These are phyloP conservation scores for Osmozyma mogii DNA, from an alignment of 805 yeast species.

Conservation along the genomic window DNA sequence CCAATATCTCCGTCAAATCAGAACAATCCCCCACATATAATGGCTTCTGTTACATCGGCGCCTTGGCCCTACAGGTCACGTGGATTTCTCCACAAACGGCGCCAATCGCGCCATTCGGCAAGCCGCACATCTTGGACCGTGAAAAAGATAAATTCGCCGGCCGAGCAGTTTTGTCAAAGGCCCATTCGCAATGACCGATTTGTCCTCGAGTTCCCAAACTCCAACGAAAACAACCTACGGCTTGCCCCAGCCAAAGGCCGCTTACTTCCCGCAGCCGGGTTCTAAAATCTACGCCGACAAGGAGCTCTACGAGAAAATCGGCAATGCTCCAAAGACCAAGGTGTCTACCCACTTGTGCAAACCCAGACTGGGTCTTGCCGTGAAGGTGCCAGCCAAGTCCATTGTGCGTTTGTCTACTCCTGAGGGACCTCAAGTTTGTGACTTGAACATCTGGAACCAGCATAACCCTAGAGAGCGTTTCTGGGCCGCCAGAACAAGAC, in stretches of 20 bases:
- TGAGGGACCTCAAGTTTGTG: constrained; percentile 68
- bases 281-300: constrained; percentile 46
- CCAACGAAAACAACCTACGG: constrained; percentile 27
- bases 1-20: too few species aligned
- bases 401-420: constrained; percentile 55
- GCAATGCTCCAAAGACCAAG: constrained; percentile 35
- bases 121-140: too few species aligned
- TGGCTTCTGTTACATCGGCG: too few species aligned
- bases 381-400: constrained; percentile 54
- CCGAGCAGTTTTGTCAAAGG: too few species aligned
- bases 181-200: constrained; percentile 6
- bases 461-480: constrained; percentile 56
- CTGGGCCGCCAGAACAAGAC: constrained; percentile 67
- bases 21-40: too few species aligned
- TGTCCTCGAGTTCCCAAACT: constrained; percentile 17
- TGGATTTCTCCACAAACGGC: too few species aligned
- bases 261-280: constrained; percentile 49
- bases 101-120: too few species aligned
- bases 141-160: too few species aligned
- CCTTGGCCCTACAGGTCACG: too few species aligned
- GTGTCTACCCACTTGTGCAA: constrained; percentile 37
- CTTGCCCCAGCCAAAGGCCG: constrained; percentile 41
- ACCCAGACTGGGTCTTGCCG: constrained; percentile 53
- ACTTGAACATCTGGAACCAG: constrained; percentile 56
- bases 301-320: constrained; percentile 38